Evolutionary conservation across 2,329 filamentous ascomycete species (phyloP).

Genomic region (Colletotrichum phormii): DNA sequence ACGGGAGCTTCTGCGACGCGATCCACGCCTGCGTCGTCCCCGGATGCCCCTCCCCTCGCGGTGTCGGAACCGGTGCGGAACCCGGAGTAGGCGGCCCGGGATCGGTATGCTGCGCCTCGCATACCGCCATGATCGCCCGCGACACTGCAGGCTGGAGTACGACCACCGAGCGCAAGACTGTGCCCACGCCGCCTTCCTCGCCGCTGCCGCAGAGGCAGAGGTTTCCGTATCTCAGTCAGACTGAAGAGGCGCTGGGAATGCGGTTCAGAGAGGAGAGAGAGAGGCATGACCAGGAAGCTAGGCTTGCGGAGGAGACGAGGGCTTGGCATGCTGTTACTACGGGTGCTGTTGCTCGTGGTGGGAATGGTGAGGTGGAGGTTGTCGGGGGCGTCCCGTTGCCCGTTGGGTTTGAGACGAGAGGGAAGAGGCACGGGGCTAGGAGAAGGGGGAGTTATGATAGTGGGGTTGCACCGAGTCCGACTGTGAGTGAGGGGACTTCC

Average conservation of each 20-base stretch:
- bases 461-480: slow-evolving; percentile 29
- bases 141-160: neutral
- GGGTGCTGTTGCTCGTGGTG: neutral
- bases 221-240: slow-evolving; percentile 3
- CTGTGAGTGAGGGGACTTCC: slow-evolving; percentile 1
- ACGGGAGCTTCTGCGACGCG: slow-evolving; percentile 26
- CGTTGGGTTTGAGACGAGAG: neutral
- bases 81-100: neutral
- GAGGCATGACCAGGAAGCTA: slow-evolving; percentile 17
- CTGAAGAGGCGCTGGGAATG: slow-evolving; percentile 35
- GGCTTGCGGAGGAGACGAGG: slow-evolving; percentile 15
- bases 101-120: slow-evolving; percentile 21
- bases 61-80: neutral
- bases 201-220: neutral
- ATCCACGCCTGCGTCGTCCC: slow-evolving; percentile 24
- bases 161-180: neutral
- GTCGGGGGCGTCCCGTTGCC: neutral
- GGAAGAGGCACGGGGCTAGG: neutral
- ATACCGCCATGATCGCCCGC: slow-evolving; percentile 17
- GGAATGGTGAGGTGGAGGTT: neutral
- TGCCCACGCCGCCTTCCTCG: neutral
- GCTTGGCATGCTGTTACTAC: slow-evolving; percentile 3
- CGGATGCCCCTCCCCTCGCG: slow-evolving; percentile 16
- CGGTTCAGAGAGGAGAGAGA: slow-evolving; percentile 33
- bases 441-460: slow-evolving; percentile 32